phyloP scores from a whole-genome alignment of 805 yeast genomes.

The Candida lessepsii region DNA sequence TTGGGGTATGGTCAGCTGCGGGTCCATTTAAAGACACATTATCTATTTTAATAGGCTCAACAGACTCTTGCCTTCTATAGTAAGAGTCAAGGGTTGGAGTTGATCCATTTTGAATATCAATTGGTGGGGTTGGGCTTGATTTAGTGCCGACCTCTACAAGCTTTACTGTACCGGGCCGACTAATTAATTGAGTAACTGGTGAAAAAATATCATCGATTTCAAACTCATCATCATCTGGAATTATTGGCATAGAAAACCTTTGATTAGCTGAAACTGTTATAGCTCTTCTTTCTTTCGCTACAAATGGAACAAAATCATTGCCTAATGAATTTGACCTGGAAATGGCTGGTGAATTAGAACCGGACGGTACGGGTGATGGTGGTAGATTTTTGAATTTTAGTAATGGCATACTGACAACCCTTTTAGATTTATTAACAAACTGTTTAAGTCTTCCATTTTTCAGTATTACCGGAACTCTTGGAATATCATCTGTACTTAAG shows the following conservation, averaged over 20 bases:
- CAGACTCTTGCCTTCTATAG: too few relatives aligned
- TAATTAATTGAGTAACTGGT: slow-evolving; percentile 2
- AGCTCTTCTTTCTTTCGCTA: background rate
- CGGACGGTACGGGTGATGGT: slow-evolving; percentile 1
- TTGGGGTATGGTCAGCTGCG: background rate
- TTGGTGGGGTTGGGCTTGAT: background rate
- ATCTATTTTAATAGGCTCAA: too few relatives aligned
- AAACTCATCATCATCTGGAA: slow-evolving; percentile 2
- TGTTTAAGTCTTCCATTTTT: slow-evolving; percentile 22
- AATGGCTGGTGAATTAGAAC: background rate
- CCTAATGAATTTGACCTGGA: background rate
- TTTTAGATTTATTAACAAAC: slow-evolving; percentile 12
- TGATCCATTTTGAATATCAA: too few relatives aligned
- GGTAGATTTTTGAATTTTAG: slow-evolving; percentile 7
- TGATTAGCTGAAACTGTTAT: background rate
- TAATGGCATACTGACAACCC: slow-evolving; percentile 16
- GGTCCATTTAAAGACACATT: too few relatives aligned
- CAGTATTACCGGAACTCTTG: slow-evolving; percentile 18
- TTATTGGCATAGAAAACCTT: slow-evolving; percentile 4
- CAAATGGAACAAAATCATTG: background rate
- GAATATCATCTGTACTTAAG: slow-evolving; percentile 27
- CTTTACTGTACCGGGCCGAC: slow-evolving; percentile 4
- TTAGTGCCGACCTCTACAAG: background rate
- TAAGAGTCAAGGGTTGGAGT: background rate
- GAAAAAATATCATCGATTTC: background rate